A percentile compares a stretch with the other conserved stretches of the same genome.
Conservation (phyloP, 345 rosid species). For the Psidium guajava region DNA sequence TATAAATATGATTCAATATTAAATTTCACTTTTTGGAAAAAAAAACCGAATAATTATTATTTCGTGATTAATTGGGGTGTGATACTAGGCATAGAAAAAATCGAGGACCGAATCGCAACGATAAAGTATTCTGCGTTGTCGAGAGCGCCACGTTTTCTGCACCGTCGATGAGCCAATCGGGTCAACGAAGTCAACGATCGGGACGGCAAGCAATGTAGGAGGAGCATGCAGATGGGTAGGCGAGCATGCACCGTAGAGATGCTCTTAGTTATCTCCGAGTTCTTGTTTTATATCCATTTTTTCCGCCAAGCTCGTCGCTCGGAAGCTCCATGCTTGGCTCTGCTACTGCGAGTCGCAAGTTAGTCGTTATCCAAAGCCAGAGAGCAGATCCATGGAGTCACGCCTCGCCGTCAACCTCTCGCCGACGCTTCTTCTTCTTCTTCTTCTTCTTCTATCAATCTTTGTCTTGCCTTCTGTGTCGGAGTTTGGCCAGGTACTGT, state of each 20-base stretch:
- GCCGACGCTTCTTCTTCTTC: not conserved
- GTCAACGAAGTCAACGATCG: not conserved
- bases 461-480: not conserved
- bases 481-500: not conserved
- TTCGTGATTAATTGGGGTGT: not conserved
- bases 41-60: too few species aligned
- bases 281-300: not conserved
- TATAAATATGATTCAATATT: too few species aligned
- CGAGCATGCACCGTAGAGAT: not conserved
- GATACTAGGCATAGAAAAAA: not conserved
- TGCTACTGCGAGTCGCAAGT: not conserved
- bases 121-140: not conserved
- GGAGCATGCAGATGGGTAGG: not conserved
- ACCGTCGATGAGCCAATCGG: not conserved
- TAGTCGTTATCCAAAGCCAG: not conserved
- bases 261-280: not conserved
- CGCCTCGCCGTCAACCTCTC: not conserved
- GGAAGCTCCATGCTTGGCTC: not conserved
- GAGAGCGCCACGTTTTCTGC: not conserved
- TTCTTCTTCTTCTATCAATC: not conserved
- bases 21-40: too few species aligned
- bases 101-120: not conserved
- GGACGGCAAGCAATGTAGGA: not conserved
- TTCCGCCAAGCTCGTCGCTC: not conserved
- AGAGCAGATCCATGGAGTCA: not conserved